Base-by-base conservation (phyloP, 805 yeast species). In the Saturnispora ahearnii region DNA sequence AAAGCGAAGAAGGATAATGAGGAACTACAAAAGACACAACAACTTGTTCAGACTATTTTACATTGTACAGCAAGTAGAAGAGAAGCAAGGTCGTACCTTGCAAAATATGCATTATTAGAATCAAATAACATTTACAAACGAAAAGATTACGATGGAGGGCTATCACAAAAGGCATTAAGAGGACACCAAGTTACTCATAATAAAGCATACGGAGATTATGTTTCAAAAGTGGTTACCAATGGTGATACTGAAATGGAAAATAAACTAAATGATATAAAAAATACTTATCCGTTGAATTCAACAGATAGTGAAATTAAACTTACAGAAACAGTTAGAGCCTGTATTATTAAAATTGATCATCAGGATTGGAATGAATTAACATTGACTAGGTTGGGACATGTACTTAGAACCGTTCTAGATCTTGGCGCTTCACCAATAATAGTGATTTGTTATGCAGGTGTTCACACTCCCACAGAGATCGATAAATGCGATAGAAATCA, bases 21-120 rank as follows among this genome's bases (percentile, higher is more conserved):
- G 6, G 13, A 42, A 7, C n/a, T 31, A 10, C 22, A 30, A 18
- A 76, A 78, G 18, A 81, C 79, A 55, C 73, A 79, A 55, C 87
- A 86, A 49, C 69, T 91, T 46, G 82, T 91, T n/a, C 69, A 88
- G 15, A 82, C 96, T 1, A 89, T 91, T 24, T 71, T 91, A 51
- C 83, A 83, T 59, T 82, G 96, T 1, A 87, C 97, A 4, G 95
- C 97, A 5, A 91, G 98, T 1, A 90, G 88, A 63, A 73, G 99
- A 53, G 98, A 91, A 61, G 96, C 96, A 5, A 76, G 79, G 54
- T 84, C 83, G 55, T 91, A 90, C 61, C 67, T 91, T 44, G 71
- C 78, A 33, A 86, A 83, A 60, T 91, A 90, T 61, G 75, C 79
- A 44, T 65, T 73, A n/a, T 58, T 68, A 31, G 60, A 63, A 34